These are phyloP conservation scores for Malus hybrid DNA, from an alignment of 331 rosid species.

Conservation along the genomic window DNA sequence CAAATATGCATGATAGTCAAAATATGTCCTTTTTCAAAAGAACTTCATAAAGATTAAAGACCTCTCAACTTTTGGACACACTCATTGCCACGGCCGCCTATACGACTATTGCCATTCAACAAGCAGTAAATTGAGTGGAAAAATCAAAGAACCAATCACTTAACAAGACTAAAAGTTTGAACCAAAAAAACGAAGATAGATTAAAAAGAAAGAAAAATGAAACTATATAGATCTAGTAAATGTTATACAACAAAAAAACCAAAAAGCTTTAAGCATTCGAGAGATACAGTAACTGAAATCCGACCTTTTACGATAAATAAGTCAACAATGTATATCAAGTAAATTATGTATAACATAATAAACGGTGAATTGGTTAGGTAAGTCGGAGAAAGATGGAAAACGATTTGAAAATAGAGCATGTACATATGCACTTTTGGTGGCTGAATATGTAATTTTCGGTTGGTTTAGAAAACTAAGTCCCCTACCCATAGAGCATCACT, in stretches of 20 bases:
- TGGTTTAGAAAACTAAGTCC: neutral
- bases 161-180: neutral
- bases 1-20: neutral
- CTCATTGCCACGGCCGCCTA: neutral
- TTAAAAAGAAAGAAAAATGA: neutral
- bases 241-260: neutral
- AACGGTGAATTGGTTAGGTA: no score
- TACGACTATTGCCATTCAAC: neutral
- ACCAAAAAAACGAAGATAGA: neutral
- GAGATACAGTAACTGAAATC: no score
- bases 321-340: neutral
- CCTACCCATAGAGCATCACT: neutral
- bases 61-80: neutral
- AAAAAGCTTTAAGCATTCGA: neutral
- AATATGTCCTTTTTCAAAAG: neutral
- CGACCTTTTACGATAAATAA: neutral
- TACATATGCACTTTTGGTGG: neutral
- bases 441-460: neutral
- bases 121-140: neutral
- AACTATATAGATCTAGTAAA: neutral
- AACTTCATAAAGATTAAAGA: neutral
- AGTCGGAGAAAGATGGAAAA: no score
- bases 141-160: neutral
- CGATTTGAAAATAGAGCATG: no score
- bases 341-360: neutral